Conservation (phyloP, 2,329 filamentous ascomycete species). For the Knufia fluminis region DNA sequence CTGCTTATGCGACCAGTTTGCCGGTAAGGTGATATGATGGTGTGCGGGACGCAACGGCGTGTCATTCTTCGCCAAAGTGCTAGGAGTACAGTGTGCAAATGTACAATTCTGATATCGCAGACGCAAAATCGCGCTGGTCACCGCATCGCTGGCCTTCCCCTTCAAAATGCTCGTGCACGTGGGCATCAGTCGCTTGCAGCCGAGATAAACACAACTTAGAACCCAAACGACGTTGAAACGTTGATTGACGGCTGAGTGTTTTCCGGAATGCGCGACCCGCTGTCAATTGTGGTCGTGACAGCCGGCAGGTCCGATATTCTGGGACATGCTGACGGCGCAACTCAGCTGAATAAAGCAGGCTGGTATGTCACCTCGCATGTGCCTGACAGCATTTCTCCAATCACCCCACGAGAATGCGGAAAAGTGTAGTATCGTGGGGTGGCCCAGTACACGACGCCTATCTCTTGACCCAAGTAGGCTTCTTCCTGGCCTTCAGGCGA, state of each 20-base stretch:
- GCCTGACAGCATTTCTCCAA: background rate
- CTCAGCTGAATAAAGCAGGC: background rate
- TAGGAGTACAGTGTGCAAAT: too few species aligned
- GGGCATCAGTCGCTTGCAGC: background rate
- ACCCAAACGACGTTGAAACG: background rate
- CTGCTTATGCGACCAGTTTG: too few species aligned
- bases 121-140: too few species aligned
- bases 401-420: background rate
- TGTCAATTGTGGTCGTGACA: background rate
- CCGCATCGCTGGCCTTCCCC: too few species aligned
- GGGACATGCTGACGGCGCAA: background rate
- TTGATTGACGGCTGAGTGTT: background rate
- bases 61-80: too few species aligned
- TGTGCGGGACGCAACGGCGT: too few species aligned
- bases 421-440: background rate
- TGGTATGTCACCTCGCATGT: background rate
- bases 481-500: conserved; percentile 93
- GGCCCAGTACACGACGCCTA: conserved; percentile 25
- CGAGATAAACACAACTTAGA: background rate
- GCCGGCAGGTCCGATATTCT: background rate
- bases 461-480: conserved; percentile 93
- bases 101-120: too few species aligned
- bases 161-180: background rate
- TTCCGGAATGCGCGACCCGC: background rate
- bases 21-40: too few species aligned